Base-by-base conservation (phyloP, 768 basidiomycete genomes). In the Lyophyllum semitale region DNA sequence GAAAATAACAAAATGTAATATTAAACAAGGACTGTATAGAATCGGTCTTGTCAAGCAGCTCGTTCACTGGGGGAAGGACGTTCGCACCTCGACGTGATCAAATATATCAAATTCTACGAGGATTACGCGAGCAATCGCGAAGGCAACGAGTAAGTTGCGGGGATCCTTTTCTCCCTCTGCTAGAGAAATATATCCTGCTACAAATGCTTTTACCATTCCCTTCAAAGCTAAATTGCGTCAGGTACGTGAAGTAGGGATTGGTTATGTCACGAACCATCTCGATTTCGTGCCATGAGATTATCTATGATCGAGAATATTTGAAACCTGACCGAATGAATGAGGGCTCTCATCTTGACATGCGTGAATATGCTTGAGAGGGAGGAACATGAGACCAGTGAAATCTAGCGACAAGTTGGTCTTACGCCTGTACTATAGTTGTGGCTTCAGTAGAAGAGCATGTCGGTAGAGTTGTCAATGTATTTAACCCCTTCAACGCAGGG, bases 121-220 rank as follows among this genome's bases (percentile, higher is more conserved):
- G 33, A 98, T 79, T 8, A 93, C 88, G n/a, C 85, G 81, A 52
- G 85, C 88, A 54, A 98, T 91, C 4, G 89, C 85, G 68, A 98
- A 99, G 25, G 91, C 91, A 11, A 96, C 64, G 60, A 97, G 77
- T 8, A 99, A 77, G 71, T 98, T 99, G 17, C 97, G 80, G 27
- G 97, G 97, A 67, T 99, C 97, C 65, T 98, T 98, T 73, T 99
- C 97, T 15, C 95, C 95, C 53, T 97, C 91, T 4, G 86, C 94
- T n/a, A 98, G 72, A 46, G 68, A 66, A 27, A 89, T 80, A 68
- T 98, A 99, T 22, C 84, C 83, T 7, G 76, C 72, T 22, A 98
- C 57, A 68, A 98, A 98, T 8, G 75, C 79, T 23, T 83, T 77
- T 1, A 88, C 88, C 80, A 92, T 81, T 6, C 67, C 73, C 68